These are phyloP conservation scores for Fusarium burgessii DNA, from an alignment of 2,329 filamentous ascomycete genomes.

Conservation along the genomic window DNA sequence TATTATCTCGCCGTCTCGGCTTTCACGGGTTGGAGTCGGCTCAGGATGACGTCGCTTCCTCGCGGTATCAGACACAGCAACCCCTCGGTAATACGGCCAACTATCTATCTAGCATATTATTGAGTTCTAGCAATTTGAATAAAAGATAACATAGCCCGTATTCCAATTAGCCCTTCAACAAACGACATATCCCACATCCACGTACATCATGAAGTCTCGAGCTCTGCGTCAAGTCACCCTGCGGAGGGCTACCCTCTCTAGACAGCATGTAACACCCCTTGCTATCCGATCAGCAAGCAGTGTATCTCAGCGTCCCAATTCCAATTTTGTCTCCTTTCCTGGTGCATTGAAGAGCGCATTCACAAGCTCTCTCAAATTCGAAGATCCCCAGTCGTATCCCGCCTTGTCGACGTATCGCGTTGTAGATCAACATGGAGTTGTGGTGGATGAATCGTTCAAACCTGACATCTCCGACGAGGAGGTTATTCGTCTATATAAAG, in stretches of 20 bases:
- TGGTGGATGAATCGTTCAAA: slow-evolving; percentile 79
- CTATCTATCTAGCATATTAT: slow-evolving; percentile 18
- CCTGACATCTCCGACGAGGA: slow-evolving; percentile 76
- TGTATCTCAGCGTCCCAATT: slow-evolving; percentile 68
- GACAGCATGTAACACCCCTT: slow-evolving; percentile 36
- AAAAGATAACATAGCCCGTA: slow-evolving; percentile 15
- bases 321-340: slow-evolving; percentile 78
- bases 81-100: slow-evolving; percentile 41
- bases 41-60: slow-evolving; percentile 49
- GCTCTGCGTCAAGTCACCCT: slow-evolving; percentile 49
- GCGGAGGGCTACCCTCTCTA: slow-evolving; percentile 44
- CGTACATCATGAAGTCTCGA: slow-evolving; percentile 50
- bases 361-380: slow-evolving; percentile 82
- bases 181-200: neutral
- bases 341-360: slow-evolving; percentile 97
- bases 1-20: slow-evolving; percentile 44
- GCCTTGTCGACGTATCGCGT: slow-evolving; percentile 92
- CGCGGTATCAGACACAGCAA: slow-evolving; percentile 31
- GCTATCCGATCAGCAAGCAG: slow-evolving; percentile 58
- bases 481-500: slow-evolving; percentile 70
- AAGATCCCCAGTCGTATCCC: slow-evolving; percentile 75
- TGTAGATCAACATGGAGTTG: slow-evolving; percentile 86
- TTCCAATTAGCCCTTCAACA: slow-evolving; percentile 1
- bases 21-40: slow-evolving; percentile 49
- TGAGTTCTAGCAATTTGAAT: slow-evolving; percentile 14